Evolutionary conservation across 2,329 filamentous ascomycete genomes (phyloP).

Genomic region (Penicillium paneum): DNA sequence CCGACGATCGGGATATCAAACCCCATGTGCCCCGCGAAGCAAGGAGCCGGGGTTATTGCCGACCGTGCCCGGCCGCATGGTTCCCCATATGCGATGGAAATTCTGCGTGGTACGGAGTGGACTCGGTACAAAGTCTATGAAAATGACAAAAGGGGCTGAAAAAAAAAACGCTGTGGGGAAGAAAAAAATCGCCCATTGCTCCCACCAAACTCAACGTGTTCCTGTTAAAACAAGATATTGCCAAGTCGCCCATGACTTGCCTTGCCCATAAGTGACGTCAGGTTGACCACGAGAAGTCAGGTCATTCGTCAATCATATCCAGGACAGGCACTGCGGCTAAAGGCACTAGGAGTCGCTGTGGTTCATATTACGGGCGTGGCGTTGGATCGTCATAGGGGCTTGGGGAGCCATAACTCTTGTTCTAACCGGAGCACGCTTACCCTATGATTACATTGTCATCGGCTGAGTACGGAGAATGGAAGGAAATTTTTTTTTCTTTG

Average conservation of each 20-base stretch:
- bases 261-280: slow-evolving; percentile 22
- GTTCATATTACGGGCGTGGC: slow-evolving; percentile 21
- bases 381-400: slow-evolving; percentile 19
- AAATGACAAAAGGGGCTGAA: background rate
- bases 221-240: background rate
- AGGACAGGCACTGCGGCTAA: slow-evolving; percentile 6
- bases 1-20: background rate
- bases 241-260: slow-evolving; percentile 4
- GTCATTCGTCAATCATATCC: slow-evolving; percentile 6
- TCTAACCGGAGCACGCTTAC: slow-evolving; percentile 16
- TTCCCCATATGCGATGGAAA: slow-evolving; percentile 11
- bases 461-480: too few relatives aligned
- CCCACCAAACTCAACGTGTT: background rate
- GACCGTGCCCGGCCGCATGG: slow-evolving; percentile 17
- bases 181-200: background rate
- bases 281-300: background rate
- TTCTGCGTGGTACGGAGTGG: background rate
- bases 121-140: background rate
- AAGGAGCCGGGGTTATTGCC: slow-evolving; percentile 25
- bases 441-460: slow-evolving; percentile 8
- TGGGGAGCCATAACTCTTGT: slow-evolving; percentile 17
- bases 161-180: background rate
- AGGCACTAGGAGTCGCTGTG: slow-evolving; percentile 3
- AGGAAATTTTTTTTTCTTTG: background rate
- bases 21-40: slow-evolving; percentile 23